Percentiles rank a stretch among this genome's conserved stretches.
Conservation (phyloP, 352 stramenopile species). For the Phytophthora pluvialis region DNA sequence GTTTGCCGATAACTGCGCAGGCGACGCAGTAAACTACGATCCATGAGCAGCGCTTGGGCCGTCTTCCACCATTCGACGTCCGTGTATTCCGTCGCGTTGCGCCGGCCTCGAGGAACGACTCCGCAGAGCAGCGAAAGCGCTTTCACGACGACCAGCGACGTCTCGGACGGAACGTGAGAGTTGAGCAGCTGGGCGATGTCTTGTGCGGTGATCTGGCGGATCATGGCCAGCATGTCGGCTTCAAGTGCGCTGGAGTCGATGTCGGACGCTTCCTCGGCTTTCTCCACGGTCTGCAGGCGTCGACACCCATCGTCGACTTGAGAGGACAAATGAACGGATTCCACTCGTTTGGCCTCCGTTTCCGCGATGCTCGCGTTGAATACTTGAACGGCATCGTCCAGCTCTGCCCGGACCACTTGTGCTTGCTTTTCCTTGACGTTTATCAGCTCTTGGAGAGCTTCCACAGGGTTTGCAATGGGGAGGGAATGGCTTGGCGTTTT, state of each 20-base stretch:
- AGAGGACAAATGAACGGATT: constrained; percentile 47
- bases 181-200: constrained; percentile 78
- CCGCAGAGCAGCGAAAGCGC: constrained; percentile 76
- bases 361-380: constrained; percentile 82
- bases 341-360: constrained; percentile 66
- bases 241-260: constrained; percentile 65
- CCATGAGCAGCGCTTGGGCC: constrained; percentile 80
- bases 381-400: constrained; percentile 52
- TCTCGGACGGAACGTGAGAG: constrained; percentile 53
- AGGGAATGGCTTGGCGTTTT: constrained; percentile 17
- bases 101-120: constrained; percentile 55
- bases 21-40: constrained; percentile 66
- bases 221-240: constrained; percentile 61
- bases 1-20: constrained; percentile 64
- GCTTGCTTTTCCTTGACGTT: constrained; percentile 28
- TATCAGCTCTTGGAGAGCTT: constrained; percentile 33
- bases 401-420: constrained; percentile 22
- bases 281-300: constrained; percentile 60
- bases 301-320: constrained; percentile 62
- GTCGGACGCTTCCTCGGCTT: constrained; percentile 51
- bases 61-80: constrained; percentile 85
- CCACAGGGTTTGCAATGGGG: constrained; percentile 16
- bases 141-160: constrained; percentile 71
- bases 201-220: constrained; percentile 73
- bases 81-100: constrained; percentile 70